These are phyloP conservation scores for Pinus tabuliformis DNA, from an alignment of 75 land plant species.

Conservation along the genomic window DNA sequence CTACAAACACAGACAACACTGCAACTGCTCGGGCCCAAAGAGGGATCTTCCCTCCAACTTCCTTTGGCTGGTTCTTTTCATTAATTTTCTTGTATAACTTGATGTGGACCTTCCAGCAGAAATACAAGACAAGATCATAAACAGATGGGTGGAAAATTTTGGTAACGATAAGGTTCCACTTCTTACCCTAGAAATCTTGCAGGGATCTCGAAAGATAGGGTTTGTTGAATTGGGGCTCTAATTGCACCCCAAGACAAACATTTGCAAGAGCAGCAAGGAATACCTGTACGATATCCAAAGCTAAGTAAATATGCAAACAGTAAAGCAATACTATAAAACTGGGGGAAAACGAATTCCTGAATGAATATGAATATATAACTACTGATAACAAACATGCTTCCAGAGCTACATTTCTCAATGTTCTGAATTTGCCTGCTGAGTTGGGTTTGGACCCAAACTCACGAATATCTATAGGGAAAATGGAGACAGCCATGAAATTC, in stretches of 20 bases:
- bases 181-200: slow-evolving; percentile 73
- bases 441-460: too few relatives aligned
- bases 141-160: slow-evolving; percentile 54
- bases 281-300: too few relatives aligned
- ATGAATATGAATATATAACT: slow-evolving; percentile 9
- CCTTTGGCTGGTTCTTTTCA: too few relatives aligned
- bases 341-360: slow-evolving; percentile 4
- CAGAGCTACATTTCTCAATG: neutral
- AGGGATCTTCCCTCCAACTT: too few relatives aligned
- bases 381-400: slow-evolving; percentile 7
- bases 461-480: too few relatives aligned
- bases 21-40: slow-evolving; percentile 17
- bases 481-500: slow-evolving; percentile 22
- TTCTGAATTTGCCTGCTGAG: too few relatives aligned
- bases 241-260: slow-evolving; percentile 28
- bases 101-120: too few relatives aligned
- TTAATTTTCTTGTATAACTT: too few relatives aligned
- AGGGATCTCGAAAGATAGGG: slow-evolving; percentile 69
- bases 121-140: too few relatives aligned
- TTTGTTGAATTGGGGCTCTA: slow-evolving; percentile 55
- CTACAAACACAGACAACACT: neutral
- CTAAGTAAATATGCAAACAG: too few relatives aligned
- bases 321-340: slow-evolving; percentile 18
- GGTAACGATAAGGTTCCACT: slow-evolving; percentile 75
- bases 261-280: slow-evolving; percentile 19